Evolutionary conservation across 176 grass and related monocot species (phyloP), one percentile per base, ranked within the genome.

Genomic region (Secale cereale): DNA sequence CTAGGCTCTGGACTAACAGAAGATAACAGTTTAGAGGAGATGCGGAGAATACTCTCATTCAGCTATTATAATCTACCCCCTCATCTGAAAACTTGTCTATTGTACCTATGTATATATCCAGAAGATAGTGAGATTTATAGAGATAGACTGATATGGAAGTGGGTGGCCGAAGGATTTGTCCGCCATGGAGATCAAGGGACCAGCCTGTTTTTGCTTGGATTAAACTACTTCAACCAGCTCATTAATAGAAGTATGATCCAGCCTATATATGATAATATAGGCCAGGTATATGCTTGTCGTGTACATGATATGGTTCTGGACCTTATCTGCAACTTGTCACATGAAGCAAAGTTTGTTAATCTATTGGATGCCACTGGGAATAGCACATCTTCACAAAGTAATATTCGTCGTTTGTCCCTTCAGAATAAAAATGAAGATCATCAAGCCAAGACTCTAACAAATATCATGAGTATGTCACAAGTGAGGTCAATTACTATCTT

Each of bases 261-360:
- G 19, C 52, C 52, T 22, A 22, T 56, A 56, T 56, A 56, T 56
- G 52, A 22, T 56, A 0, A 0, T 1, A 0, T 22, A 1, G 52
- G 52, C 1, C 7, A 56, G 19, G 52, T 56, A 56, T 1, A 0
- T 56, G 7, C 52, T 56, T 56, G 52, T 1, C 19, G 52, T 56
- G 52, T 56, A 3, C 52, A 56, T 22, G 52, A 56, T 56, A 56
- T 56, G 7, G 19, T 56, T 56, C 6, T 56, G 6, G 52, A 56
- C 7, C 52, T 56, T 56, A 56, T 56, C 19, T 22, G 52, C 52
- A 56, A 56, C 7, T 56, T 56, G 19, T 56, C 52, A 56, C 7
- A 9, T 56, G 52, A 56, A 56, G 19, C 19, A 22, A 56, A 9
- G 4, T 56, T 56, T 56, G 52, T 22, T 8, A 56, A 56, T 2